A percentile compares a stretch with the other conserved stretches of the same genome.
phyloP scores from a whole-genome alignment of 1,284 basidiomycete species.

The Tylopilus sp. region DNA sequence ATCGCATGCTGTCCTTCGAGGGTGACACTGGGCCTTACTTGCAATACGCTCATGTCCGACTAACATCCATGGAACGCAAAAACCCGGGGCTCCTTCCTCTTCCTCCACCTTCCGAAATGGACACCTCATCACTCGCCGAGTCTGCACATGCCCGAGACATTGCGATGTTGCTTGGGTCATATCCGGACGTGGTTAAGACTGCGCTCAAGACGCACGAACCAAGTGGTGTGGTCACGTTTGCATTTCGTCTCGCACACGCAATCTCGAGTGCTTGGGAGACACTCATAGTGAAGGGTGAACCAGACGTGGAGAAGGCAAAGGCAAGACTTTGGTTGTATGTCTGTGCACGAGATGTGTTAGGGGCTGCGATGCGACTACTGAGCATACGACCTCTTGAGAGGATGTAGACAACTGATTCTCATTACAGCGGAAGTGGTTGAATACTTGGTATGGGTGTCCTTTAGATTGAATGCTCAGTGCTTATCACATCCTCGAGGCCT shows the following conservation, averaged over 20 bases:
- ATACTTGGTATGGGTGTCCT: too few relatives aligned
- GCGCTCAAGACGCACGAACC: conserved; percentile 89
- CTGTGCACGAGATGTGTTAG: conserved; percentile 85
- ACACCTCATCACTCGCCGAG: conserved; percentile 65
- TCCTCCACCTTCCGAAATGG: conserved; percentile 63
- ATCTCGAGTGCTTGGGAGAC: conserved; percentile 90
- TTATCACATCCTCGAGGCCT: too few relatives aligned
- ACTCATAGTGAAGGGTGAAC: conserved; percentile 79
- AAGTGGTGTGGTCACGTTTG: conserved; percentile 81
- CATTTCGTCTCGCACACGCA: conserved; percentile 73
- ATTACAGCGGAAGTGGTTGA: too few relatives aligned
- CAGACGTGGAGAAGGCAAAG: conserved; percentile 71
- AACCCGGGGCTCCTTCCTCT: conserved; percentile 87
- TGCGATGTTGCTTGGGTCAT: conserved; percentile 80
- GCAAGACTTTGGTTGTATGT: conserved; percentile 93
- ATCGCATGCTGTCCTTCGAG: conserved; percentile 94
- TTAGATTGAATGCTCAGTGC: too few relatives aligned
- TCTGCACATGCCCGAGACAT: conserved; percentile 84
- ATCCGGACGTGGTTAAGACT: conserved; percentile 86
- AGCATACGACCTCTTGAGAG: conserved; percentile 88
- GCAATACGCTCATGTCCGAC: conserved; percentile 95
- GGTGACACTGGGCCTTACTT: conserved; percentile 96
- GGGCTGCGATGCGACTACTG: conserved; percentile 81
- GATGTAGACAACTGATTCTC: conserved; percentile 59
- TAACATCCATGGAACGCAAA: conserved; percentile 91